Percentiles rank a stretch among this genome's conserved stretches.
Evolutionary conservation across 352 stramenopile genomes (phyloP).

Genomic region (Globisporangium camurandrum): DNA sequence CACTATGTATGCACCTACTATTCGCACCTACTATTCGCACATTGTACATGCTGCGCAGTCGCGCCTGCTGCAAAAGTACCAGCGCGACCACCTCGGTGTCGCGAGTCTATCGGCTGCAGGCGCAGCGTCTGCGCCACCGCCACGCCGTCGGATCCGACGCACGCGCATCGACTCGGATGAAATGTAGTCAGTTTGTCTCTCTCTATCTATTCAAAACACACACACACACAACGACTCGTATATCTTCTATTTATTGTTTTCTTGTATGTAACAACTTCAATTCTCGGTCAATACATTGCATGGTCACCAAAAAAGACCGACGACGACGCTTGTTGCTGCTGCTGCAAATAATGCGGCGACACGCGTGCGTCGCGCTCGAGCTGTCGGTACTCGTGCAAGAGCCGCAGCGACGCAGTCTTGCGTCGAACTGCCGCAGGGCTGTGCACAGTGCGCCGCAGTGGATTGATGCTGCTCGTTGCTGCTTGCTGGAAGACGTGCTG

Average conservation of each 20-base stretch:
- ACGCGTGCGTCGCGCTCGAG: conserved; percentile 37
- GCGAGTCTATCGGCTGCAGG: conserved; percentile 1
- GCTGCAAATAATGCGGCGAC: neutral
- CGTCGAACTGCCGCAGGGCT: conserved; percentile 47
- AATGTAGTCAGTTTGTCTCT: neutral
- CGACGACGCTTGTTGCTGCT: conserved; percentile 3
- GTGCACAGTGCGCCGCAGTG: conserved; percentile 34
- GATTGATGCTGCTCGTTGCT: conserved; percentile 50
- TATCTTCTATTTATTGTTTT: neutral
- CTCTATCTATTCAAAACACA: no score
- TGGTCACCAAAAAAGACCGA: conserved; percentile 13
- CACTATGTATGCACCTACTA: no score
- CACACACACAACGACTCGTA: neutral
- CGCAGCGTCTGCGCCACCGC: conserved; percentile 15
- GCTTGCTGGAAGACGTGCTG: conserved; percentile 57
- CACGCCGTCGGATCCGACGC: conserved; percentile 12
- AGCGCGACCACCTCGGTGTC: conserved; percentile 33
- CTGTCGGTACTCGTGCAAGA: conserved; percentile 58
- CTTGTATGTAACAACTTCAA: neutral
- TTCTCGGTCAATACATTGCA: conserved; percentile 15
- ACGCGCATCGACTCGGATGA: conserved; percentile 13
- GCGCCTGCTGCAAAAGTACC: conserved; percentile 38
- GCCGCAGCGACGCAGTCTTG: conserved; percentile 57
- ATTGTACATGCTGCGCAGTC: neutral
- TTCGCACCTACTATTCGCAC: neutral